Evolutionary conservation across 768 basidiomycete genomes (phyloP), one percentile per base, ranked within the genome.

Genomic region (Asterophora lycoperdoides): DNA sequence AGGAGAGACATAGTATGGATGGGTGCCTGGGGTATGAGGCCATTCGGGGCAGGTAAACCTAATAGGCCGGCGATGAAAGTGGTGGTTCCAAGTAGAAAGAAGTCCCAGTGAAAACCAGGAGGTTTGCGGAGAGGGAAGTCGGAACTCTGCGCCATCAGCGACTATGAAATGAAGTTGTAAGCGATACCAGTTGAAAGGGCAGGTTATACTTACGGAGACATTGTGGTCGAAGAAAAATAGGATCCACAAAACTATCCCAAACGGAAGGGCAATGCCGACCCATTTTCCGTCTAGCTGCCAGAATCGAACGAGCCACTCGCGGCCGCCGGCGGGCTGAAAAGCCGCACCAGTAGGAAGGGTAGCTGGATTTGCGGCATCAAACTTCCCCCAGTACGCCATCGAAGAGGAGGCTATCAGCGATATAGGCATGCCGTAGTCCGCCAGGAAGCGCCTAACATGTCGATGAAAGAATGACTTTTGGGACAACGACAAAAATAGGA

Each of bases 161-260:
- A 92, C 92, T 93, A 54, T 15, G 14, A 38, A n/a, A n/a, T 11
- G 34, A 36, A 15, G 46, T 20, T 45, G 44, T 49, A 48, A 41
- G 18, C 8, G 30, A 40, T 23, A 5, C 15, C 11, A 23, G 32
- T 26, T 14, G 39, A 45, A 18, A 14, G 41, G 8, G 10, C 37
- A 28, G 28, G 36, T 33, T 20, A 11, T 41, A 68, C 86, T 57
- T 63, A 90, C 89, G 40, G 91, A 93, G 45, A 93, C 89, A 57
- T 94, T 94, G 56, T 93, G 89, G 55, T 97, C 93, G 56, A 96
- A 96, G 73, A 93, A 93, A 69, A 97, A 95, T 37, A 96, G 69
- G 18, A 95, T 78, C 81, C 89, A 96, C 5, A 98, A 72, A 17
- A 93, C 72, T 35, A 93, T 65, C 2, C 93, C 94, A 58, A 96